Conservation (phyloP, 2,329 filamentous ascomycete species). For the Trichophyton equinum region DNA sequence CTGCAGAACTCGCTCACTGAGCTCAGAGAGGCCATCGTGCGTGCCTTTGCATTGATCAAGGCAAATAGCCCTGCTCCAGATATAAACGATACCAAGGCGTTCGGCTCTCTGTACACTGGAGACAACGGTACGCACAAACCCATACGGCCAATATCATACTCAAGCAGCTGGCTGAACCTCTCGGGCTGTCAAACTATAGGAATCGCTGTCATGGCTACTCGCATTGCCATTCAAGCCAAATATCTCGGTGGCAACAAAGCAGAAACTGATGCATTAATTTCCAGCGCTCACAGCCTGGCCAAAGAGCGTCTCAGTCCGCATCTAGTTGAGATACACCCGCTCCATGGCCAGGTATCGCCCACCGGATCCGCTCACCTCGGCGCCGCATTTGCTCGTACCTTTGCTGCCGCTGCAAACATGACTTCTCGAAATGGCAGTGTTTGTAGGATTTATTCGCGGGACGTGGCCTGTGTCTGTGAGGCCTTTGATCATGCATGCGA, state of each 20-base stretch:
- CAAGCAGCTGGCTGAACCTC: background rate
- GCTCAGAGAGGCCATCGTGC: conserved; percentile 21
- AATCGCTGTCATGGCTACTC: conserved; percentile 26
- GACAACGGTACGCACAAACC: conserved; percentile 20
- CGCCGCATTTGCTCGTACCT: conserved; percentile 20
- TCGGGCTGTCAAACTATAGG: conserved; percentile 16
- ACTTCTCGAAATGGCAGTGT: conserved; percentile 6
- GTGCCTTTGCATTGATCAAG: conserved; percentile 20
- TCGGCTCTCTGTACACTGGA: conserved; percentile 23
- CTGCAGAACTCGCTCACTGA: conserved; percentile 18
- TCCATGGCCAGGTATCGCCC: conserved; percentile 19
- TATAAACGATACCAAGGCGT: conserved; percentile 15
- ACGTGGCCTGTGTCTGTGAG: conserved; percentile 21
- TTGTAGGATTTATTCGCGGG: conserved; percentile 17
- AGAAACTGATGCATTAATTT: conserved; percentile 9
- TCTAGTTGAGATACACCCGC: conserved; percentile 5
- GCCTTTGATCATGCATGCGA: conserved; percentile 21
- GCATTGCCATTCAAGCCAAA: conserved; percentile 25
- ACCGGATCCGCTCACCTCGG: conserved; percentile 22
- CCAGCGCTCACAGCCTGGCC: conserved; percentile 20
- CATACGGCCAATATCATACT: background rate
- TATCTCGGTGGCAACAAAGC: conserved; percentile 13
- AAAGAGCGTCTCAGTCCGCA: conserved; percentile 18
- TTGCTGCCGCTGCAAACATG: conserved; percentile 14
- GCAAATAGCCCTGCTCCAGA: conserved; percentile 16